Conservation (phyloP, 2,329 filamentous ascomycete species). For the Paecilomyces dactylethromorphus region DNA sequence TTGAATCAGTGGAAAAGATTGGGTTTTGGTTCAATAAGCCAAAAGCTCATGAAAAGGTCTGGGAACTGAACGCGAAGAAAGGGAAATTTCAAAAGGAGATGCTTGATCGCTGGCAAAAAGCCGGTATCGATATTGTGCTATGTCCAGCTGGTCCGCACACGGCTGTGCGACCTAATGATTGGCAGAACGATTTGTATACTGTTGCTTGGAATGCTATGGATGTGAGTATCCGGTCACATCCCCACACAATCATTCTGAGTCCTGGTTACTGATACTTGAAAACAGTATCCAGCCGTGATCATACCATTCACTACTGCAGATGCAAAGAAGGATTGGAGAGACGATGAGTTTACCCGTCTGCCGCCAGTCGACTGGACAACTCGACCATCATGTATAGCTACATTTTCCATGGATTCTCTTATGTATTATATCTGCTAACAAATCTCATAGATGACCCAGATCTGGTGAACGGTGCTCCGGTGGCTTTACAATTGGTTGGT, state of each 20-base stretch:
- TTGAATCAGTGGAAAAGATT: slow-evolving; percentile 25
- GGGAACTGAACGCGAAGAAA: slow-evolving; percentile 28
- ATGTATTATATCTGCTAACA: neutral
- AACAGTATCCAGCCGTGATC: neutral
- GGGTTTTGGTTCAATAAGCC: slow-evolving; percentile 25
- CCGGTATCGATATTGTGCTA: slow-evolving; percentile 21
- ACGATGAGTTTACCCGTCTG: neutral
- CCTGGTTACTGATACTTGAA: neutral
- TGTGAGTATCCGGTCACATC: neutral
- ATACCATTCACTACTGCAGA: neutral
- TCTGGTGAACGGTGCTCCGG: slow-evolving; percentile 4
- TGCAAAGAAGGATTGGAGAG: neutral
- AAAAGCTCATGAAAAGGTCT: slow-evolving; percentile 27
- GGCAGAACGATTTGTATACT: slow-evolving; percentile 29
- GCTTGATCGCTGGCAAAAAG: slow-evolving; percentile 29
- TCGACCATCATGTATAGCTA: neutral
- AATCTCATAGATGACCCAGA: neutral
- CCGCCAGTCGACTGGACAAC: neutral
- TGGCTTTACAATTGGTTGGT: neutral
- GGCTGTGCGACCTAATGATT: slow-evolving; percentile 19
- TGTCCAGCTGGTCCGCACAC: slow-evolving; percentile 3
- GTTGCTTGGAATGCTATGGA: slow-evolving; percentile 31
- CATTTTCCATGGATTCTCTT: neutral
- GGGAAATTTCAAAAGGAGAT: slow-evolving; percentile 25
- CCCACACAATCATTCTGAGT: neutral